Evolutionary conservation across 257 asterid genomes (phyloP).

Genomic region (Scutellaria barbata): DNA sequence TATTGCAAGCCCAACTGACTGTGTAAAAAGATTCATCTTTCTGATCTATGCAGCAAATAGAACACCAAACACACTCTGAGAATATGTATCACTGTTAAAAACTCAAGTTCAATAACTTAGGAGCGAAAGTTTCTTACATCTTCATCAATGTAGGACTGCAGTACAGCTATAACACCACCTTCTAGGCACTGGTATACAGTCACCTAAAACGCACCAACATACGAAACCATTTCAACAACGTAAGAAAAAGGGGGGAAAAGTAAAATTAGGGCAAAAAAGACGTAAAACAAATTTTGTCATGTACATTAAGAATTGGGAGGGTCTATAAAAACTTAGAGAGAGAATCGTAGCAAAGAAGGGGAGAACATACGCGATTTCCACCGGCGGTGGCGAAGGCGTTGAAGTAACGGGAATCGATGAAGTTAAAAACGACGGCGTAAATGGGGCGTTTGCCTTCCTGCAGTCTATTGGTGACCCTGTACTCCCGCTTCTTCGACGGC

Average conservation of each 20-base stretch:
- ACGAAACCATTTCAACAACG: not conserved
- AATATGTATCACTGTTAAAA: slow-evolving; percentile 21
- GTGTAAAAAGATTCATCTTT: slow-evolving; percentile 98
- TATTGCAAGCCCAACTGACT: slow-evolving; percentile 95
- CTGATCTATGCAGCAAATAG: slow-evolving; percentile 63
- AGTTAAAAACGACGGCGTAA: slow-evolving; percentile 92
- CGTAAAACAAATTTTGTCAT: not conserved
- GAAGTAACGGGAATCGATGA: slow-evolving; percentile 84
- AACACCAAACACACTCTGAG: slow-evolving; percentile 45
- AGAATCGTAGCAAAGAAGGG: not conserved
- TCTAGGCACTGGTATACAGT: slow-evolving; percentile 91
- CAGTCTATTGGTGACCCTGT: slow-evolving; percentile 82
- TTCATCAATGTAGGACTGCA: slow-evolving; percentile 96
- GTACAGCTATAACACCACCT: slow-evolving; percentile 91
- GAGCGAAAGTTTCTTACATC: slow-evolving; percentile 61
- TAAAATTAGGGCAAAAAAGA: not conserved
- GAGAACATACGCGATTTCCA: slow-evolving; percentile 70
- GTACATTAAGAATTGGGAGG: slow-evolving; percentile 5
- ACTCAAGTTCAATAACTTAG: not conserved
- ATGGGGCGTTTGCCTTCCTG: slow-evolving; percentile 97
- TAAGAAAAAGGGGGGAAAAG: not conserved
- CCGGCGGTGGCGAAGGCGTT: slow-evolving; percentile 95
- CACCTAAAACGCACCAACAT: slow-evolving; percentile 54
- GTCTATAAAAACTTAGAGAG: not conserved
- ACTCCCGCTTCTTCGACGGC: slow-evolving; percentile 79